phyloP scores from a whole-genome alignment of 805 yeast species.

The Lipomyces lipofer region DNA sequence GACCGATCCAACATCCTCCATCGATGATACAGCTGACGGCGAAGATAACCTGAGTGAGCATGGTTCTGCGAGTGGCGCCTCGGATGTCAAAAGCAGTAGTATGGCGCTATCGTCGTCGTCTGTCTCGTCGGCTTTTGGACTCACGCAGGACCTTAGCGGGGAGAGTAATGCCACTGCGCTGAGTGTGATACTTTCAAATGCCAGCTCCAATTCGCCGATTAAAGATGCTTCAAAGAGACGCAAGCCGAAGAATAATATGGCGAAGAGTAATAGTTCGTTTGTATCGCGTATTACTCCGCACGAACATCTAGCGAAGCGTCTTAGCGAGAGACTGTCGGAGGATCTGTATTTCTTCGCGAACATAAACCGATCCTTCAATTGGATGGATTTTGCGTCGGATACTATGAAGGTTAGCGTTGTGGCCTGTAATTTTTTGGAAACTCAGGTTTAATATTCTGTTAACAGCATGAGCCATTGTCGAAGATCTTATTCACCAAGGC shows the following conservation, averaged over 20 bases:
- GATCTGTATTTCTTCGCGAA: slow-evolving; percentile 40
- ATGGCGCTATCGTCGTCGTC: slow-evolving; percentile 6
- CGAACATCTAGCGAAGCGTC: slow-evolving; percentile 39
- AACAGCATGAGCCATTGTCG: slow-evolving; percentile 42
- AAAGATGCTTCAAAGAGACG: slow-evolving; percentile 25
- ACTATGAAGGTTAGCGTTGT: slow-evolving; percentile 6
- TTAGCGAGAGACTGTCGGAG: slow-evolving; percentile 36
- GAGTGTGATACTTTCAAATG: slow-evolving; percentile 17
- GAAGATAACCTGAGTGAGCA: slow-evolving; percentile 5
- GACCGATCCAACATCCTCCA: slow-evolving; percentile 1
- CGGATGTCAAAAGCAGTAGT: slow-evolving; percentile 3
- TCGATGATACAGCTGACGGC: not conserved
- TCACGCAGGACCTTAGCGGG: not conserved
- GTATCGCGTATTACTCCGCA: slow-evolving; percentile 41
- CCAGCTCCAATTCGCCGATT: slow-evolving; percentile 13
- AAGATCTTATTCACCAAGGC: slow-evolving; percentile 44
- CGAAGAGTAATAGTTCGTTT: slow-evolving; percentile 44
- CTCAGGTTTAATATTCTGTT: not conserved
- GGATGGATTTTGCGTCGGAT: slow-evolving; percentile 38
- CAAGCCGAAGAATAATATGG: slow-evolving; percentile 41
- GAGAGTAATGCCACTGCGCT: slow-evolving; percentile 10
- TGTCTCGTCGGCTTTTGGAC: slow-evolving; percentile 25
- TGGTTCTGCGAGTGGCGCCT: slow-evolving; percentile 8
- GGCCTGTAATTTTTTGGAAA: not conserved
- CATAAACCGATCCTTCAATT: slow-evolving; percentile 40